Conservation (phyloP, 2,329 filamentous ascomycete genomes). For the Didymella segeticola region DNA sequence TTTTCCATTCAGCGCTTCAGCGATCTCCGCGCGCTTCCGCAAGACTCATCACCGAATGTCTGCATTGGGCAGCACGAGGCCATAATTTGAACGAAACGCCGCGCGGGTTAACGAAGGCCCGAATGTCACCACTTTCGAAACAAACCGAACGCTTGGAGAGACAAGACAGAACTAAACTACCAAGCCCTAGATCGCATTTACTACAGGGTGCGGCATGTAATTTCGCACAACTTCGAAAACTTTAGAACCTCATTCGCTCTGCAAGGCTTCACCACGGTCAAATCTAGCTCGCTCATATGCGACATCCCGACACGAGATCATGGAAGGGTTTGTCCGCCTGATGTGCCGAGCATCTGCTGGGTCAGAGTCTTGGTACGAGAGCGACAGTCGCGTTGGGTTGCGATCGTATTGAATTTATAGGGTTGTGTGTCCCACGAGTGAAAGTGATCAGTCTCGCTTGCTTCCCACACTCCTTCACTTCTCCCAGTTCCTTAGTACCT, state of each 20-base stretch:
- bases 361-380: neutral
- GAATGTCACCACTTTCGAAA: constrained; percentile 8
- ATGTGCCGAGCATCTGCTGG: constrained; percentile 1
- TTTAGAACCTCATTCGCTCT: constrained; percentile 8
- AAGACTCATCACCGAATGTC: neutral
- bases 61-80: neutral
- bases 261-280: constrained; percentile 11
- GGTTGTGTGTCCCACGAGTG: neutral
- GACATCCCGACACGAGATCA: neutral
- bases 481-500: neutral
- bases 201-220: neutral
- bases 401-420: neutral
- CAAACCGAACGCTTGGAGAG: constrained; percentile 3
- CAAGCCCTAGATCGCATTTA: neutral
- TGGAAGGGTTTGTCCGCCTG: constrained; percentile 9
- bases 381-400: neutral
- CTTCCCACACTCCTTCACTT: constrained; percentile 10
- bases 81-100: constrained; percentile 17
- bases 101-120: constrained; percentile 7
- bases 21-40: constrained; percentile 3
- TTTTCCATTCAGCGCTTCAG: too few species aligned
- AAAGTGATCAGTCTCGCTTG: neutral
- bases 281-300: constrained; percentile 2
- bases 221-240: neutral
- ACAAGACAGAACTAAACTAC: neutral